Base-by-base conservation (phyloP, 805 yeast species). In the Danielia reshetovae region DNA sequence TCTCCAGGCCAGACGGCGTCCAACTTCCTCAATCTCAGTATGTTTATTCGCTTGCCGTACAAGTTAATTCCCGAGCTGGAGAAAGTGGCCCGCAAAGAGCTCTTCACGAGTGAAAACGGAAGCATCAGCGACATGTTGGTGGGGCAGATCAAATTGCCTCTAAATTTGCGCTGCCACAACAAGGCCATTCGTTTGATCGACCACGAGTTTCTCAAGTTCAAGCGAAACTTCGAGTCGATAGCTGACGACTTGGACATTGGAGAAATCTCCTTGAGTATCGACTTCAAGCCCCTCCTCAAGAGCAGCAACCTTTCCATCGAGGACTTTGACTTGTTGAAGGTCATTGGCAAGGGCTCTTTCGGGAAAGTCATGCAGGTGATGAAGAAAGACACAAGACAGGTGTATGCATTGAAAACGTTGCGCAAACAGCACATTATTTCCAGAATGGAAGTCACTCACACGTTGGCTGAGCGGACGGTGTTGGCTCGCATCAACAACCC, bases 291-390 rank as follows among this genome's bases (percentile, higher is more conserved):
- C 14, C 55, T 59, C 24, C 68, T 74, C 35, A 74, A 62, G 44
- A 76, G 81, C 45, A 7, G 9, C 7, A 82, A 83, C 32, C 68
- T 93, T 31, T 71, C 87, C 1, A 87, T 93, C 46, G 96, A 88
- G 38, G 96, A 90, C 54, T 90, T 93, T 62, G 96, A 88, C 51
- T 65, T 93, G 34, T 72, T 93, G 48, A 93, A 93, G 61, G 98
- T 93, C 15, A 87, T 93, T 36, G 98, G 98, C 24, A 93, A 93
- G 58, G 98, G 98, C 6, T 88, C 97, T 7, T 93, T 93, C 58
- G 98, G 98, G 34, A 93, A 93, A 62, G 98, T 93, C 35, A 93
- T 93, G 97, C 98, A 93, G 62, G 98, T 93, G 27, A 80, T 88
- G 44, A 93, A 93, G 63, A 86, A 85, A 50, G 98, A 93, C 60